Evolutionary conservation across 148 eudicot genomes (phyloP).

Genomic region (Talinum fruticosum): DNA sequence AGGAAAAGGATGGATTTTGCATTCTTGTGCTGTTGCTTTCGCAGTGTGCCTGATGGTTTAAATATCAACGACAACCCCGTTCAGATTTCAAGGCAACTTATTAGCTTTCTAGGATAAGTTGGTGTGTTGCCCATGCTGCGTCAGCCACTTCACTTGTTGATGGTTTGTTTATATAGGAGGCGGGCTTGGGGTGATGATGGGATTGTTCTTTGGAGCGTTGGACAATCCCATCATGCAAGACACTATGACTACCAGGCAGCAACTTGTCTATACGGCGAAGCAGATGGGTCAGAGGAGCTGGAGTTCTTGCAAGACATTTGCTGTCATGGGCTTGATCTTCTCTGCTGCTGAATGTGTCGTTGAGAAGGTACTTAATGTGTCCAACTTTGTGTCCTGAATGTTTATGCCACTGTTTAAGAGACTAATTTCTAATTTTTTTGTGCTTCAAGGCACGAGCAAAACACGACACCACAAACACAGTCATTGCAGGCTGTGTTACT

Average conservation of each 20-base stretch:
- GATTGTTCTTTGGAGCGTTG: slow-evolving; percentile 80
- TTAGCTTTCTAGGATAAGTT: too few species aligned
- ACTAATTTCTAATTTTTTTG: slow-evolving; percentile 5
- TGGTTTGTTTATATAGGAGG: slow-evolving; percentile 54
- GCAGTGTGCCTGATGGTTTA: too few species aligned
- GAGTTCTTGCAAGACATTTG: slow-evolving; percentile 89
- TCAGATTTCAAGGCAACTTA: neutral
- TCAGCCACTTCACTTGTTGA: too few species aligned
- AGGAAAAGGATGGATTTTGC: too few species aligned
- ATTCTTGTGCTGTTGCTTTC: too few species aligned
- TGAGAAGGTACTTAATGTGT: slow-evolving; percentile 56
- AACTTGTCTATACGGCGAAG: slow-evolving; percentile 59
- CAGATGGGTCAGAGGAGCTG: slow-evolving; percentile 93
- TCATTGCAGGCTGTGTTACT: slow-evolving; percentile 85
- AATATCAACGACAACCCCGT: too few species aligned
- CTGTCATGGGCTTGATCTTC: slow-evolving; percentile 78
- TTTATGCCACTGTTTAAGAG: neutral
- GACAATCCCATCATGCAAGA: slow-evolving; percentile 76
- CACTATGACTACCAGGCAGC: slow-evolving; percentile 72
- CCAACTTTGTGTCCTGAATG: neutral
- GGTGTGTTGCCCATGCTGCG: too few species aligned
- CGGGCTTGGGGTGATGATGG: slow-evolving; percentile 82
- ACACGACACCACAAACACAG: slow-evolving; percentile 82
- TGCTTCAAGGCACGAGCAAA: slow-evolving; percentile 73
- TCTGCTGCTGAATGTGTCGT: slow-evolving; percentile 83